These are phyloP conservation scores for Aspergillus ustus DNA, from an alignment of 2,329 filamentous ascomycete genomes.

Conservation along the genomic window DNA sequence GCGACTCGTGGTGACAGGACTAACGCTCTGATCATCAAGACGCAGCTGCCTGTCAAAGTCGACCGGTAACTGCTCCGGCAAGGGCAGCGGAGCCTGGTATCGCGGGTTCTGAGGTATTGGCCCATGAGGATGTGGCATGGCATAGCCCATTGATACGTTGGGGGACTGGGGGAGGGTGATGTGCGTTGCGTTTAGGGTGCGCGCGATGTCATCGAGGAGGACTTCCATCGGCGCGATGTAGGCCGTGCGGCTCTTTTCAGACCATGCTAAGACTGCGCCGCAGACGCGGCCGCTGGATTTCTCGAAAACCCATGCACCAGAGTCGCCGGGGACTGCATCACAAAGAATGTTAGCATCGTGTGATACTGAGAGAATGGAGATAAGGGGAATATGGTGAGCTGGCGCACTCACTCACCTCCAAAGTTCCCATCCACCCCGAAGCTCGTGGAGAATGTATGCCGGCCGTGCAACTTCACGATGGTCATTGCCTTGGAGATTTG, in stretches of 20 bases:
- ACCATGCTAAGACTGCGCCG: constrained; percentile 90
- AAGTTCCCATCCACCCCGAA: constrained; percentile 67
- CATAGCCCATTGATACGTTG: constrained; percentile 32
- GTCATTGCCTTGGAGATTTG: constrained; percentile 77
- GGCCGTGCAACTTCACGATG: constrained; percentile 85
- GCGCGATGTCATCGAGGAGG: constrained; percentile 80
- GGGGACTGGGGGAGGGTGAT: constrained; percentile 70
- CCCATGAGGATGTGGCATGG: constrained; percentile 23
- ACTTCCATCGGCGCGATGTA: constrained; percentile 98
- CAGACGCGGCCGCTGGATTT: constrained; percentile 78
- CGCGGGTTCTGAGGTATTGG: constrained; percentile 26
- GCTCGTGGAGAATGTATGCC: constrained; percentile 76
- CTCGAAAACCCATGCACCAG: constrained; percentile 90
- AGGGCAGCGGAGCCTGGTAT: constrained; percentile 28
- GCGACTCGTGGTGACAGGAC: constrained; percentile 26
- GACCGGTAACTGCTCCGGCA: constrained; percentile 34
- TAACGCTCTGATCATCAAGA: constrained; percentile 26
- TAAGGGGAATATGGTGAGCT: constrained; percentile 12
- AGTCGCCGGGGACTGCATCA: constrained; percentile 75
- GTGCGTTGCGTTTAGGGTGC: constrained; percentile 71
- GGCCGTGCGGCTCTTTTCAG: constrained; percentile 75
- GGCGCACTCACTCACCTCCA: constrained; percentile 49
- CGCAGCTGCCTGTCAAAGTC: constrained; percentile 30
- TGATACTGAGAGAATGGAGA: neutral
- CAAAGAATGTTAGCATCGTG: constrained; percentile 2